Percentiles rank a stretch among this genome's conserved stretches.
phyloP scores from a whole-genome alignment of 331 rosid genomes.

The Ulmus americana region DNA sequence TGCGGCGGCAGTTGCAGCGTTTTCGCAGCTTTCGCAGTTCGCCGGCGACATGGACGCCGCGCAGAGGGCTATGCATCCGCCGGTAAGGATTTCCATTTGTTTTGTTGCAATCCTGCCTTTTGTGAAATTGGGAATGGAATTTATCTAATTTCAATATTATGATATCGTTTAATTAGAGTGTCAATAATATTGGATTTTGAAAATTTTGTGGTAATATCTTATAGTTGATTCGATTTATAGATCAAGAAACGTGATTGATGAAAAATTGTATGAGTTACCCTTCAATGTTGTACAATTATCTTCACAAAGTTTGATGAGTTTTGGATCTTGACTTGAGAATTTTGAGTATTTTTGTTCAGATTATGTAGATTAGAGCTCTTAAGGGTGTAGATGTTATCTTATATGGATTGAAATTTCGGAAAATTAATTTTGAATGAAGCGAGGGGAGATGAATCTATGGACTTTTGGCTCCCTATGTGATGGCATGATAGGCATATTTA shows the following conservation, averaged over 20 bases:
- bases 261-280: background rate
- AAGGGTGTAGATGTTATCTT: background rate
- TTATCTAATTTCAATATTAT: background rate
- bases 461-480: background rate
- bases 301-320: no score
- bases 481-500: background rate
- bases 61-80: slow-evolving; percentile 14
- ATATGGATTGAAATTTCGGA: background rate
- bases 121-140: background rate
- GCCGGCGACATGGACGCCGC: slow-evolving; percentile 23
- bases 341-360: background rate
- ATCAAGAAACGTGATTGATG: background rate
- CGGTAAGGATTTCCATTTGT: slow-evolving; percentile 38
- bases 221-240: background rate
- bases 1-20: slow-evolving; percentile 10
- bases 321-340: background rate
- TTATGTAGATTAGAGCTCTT: background rate
- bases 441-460: background rate
- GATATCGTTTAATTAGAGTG: background rate
- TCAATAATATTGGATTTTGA: background rate
- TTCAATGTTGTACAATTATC: no score
- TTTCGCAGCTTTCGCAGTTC: slow-evolving; percentile 32
- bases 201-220: no score
- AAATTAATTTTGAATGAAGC: background rate
- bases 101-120: background rate